Evolutionary conservation across 2,329 filamentous ascomycete genomes (phyloP), one percentile per base, ranked within the genome.

Genomic region (Tolypocladium paradoxum): DNA sequence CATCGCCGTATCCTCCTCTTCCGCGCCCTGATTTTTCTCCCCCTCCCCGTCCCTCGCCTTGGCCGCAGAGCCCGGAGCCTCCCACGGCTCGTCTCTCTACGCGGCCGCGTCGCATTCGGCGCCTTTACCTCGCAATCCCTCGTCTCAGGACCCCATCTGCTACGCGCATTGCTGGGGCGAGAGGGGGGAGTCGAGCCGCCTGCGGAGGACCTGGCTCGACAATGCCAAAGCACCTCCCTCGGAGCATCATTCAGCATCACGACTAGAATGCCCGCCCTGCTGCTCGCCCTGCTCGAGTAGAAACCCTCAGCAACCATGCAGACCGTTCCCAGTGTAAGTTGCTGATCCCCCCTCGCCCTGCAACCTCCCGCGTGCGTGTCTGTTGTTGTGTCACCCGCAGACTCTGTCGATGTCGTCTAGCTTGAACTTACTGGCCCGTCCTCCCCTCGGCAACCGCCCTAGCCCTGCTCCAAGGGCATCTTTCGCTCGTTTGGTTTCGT

Each of bases 251-350:
- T 56, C 54, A 43, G 45, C 57, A 59, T 57, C 59, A 59, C 61
- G 62, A 59, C 61, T 67, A 68, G 65, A 60, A 67, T 70, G 69
- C 68, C 61, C 57, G 62, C 57, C 58, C 63, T 59, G 65, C 63
- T 64, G 63, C 63, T 64, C 62, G 66, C 61, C 62, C 62, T 62
- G 64, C 66, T 61, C 64, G 68, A 69, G 66, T 67, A 68, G 67
- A 63, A 61, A 63, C 65, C 65, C 64, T 64, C 67, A 63, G 68
- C 68, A 68, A 75, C 65, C 64, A 78, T 78, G 76, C 76, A 78
- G 73, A 72, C 76, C 61, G 72, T 78, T 70, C 75, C 76, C 62
- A 74, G 70, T 67, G 72, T 75, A 69, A 70, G 72, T 73, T 65
- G 46, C 53, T 49, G 37, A 33, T 55, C 14, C 34, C 51, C 51